These are phyloP conservation scores for Hyaloscypha bicolor DNA, from an alignment of 495 filamentous ascomycete species.

Conservation along the genomic window DNA sequence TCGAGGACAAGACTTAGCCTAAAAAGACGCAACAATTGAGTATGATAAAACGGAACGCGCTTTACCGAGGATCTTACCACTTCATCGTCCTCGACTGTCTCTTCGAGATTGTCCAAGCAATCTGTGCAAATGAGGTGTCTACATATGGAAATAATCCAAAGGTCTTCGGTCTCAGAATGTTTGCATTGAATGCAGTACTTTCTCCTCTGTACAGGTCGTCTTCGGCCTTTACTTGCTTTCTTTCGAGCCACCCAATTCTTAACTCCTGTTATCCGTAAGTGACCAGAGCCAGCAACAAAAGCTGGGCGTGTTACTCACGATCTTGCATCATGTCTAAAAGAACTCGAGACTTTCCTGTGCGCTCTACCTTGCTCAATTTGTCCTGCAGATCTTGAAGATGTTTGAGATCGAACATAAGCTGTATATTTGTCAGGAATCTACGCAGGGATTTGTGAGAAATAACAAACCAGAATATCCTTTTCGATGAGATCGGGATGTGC, in stretches of 20 bases:
- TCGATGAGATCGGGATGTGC: slow-evolving; percentile 22
- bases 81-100: neutral
- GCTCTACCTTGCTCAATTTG: neutral
- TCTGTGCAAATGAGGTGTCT: neutral
- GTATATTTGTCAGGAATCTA: neutral
- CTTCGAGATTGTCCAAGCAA: neutral
- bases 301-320: neutral
- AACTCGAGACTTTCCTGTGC: neutral
- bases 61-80: neutral
- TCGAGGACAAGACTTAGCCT: neutral
- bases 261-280: neutral
- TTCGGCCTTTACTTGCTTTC: neutral
- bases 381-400: slow-evolving; percentile 5
- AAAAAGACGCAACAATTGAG: neutral
- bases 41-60: neutral
- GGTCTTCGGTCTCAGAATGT: neutral
- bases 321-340: neutral
- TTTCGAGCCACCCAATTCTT: neutral
- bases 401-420: neutral
- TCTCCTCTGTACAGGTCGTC: neutral
- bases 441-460: neutral
- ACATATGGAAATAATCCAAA: neutral
- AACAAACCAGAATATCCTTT: neutral
- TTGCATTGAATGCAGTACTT: neutral
- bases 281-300: neutral